Conservation (phyloP, 1,284 basidiomycete genomes). For the Omphalotus olearius region DNA sequence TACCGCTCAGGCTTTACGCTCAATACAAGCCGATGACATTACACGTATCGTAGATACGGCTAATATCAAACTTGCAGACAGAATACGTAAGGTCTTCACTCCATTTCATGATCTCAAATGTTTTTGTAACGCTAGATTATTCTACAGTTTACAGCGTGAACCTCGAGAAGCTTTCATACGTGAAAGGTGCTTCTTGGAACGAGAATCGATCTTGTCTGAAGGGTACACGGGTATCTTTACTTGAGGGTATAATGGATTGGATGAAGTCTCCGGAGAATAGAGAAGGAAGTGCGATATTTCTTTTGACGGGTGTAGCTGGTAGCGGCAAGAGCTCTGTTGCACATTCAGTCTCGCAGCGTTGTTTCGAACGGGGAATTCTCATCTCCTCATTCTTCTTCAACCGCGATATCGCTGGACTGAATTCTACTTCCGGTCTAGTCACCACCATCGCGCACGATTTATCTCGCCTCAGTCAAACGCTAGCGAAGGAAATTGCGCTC, state of each 20-base stretch:
- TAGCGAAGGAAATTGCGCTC: conserved; percentile 10
- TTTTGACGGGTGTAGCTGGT: conserved; percentile 19
- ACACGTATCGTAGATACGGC: background rate
- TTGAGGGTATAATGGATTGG: conserved; percentile 15
- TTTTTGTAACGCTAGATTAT: background rate
- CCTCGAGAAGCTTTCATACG: conserved; percentile 7
- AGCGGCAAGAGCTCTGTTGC: conserved; percentile 20
- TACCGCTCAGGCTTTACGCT: background rate
- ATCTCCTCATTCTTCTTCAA: conserved; percentile 19
- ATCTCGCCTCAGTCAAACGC: background rate
- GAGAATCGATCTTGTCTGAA: conserved; percentile 12
- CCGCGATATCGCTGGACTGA: conserved; percentile 9
- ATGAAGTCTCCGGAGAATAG: conserved; percentile 2
- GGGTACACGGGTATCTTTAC: conserved; percentile 15
- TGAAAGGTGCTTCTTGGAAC: conserved; percentile 8
- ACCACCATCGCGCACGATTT: conserved; percentile 17
- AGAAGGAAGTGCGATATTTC: conserved; percentile 9
- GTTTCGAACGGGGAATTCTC: conserved; percentile 11
- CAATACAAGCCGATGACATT: conserved; percentile 1
- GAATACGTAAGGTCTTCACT: background rate
- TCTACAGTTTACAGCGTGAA: background rate
- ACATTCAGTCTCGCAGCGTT: conserved; percentile 18
- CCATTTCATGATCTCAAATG: background rate
- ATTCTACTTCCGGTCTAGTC: conserved; percentile 13
- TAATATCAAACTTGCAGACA: conserved; percentile 1